phyloP scores from a whole-genome alignment of 768 basidiomycete species.

The Dendrothele bispora region DNA sequence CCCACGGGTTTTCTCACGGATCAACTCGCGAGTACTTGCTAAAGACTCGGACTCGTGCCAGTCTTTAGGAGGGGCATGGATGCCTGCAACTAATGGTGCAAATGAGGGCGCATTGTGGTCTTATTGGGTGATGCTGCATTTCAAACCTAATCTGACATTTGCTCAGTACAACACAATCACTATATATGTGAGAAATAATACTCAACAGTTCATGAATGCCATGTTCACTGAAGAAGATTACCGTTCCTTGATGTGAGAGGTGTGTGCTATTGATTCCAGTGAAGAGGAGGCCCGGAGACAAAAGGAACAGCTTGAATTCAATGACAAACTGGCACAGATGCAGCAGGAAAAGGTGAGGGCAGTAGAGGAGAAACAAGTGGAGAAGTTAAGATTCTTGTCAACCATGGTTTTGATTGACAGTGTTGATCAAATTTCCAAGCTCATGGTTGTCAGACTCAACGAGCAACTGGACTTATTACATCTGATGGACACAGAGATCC shows the following conservation, averaged over 20 bases:
- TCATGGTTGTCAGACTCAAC: not conserved
- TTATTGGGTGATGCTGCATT: constrained; percentile 17
- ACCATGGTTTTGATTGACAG: not conserved
- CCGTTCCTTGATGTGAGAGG: not conserved
- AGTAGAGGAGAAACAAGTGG: not conserved
- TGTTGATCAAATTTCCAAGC: not conserved
- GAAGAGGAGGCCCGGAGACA: constrained; percentile 10
- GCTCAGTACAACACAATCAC: constrained; percentile 22
- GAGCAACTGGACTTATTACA: not conserved
- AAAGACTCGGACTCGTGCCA: no score
- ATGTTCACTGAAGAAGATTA: not conserved
- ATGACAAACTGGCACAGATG: not conserved
- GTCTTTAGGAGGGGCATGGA: no score
- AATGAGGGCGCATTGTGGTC: constrained; percentile 29
- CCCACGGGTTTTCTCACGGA: no score
- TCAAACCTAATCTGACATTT: constrained; percentile 14
- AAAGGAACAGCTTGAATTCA: not conserved
- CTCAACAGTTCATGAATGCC: constrained; percentile 21
- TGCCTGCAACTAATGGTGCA: constrained; percentile 30
- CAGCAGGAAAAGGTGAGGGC: not conserved
- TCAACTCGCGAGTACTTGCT: no score
- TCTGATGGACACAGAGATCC: not conserved
- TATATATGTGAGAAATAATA: constrained; percentile 25
- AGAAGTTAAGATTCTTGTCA: not conserved
- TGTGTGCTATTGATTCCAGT: not conserved